Conservation (phyloP, 1,284 basidiomycete species). For the Vanrija sp. region DNA sequence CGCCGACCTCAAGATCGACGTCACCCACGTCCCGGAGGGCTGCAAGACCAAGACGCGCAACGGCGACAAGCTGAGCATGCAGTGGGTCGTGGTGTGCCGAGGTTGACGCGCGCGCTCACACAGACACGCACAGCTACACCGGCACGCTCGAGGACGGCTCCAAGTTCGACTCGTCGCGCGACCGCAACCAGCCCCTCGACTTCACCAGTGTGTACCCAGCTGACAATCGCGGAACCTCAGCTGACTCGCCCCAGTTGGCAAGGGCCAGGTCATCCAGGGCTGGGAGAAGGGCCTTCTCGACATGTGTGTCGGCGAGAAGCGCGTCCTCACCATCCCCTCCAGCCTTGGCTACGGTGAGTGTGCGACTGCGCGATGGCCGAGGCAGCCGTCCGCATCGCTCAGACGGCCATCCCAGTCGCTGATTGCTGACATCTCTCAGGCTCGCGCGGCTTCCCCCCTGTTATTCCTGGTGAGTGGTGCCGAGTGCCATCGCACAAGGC, state of each 20-base stretch:
- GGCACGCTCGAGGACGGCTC: slow-evolving; percentile 53
- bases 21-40: slow-evolving; percentile 48
- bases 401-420: neutral
- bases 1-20: slow-evolving; percentile 41
- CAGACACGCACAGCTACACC: slow-evolving; percentile 48
- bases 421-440: slow-evolving; percentile 50
- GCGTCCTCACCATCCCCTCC: slow-evolving; percentile 80
- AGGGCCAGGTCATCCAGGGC: slow-evolving; percentile 54
- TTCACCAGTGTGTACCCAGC: slow-evolving; percentile 45
- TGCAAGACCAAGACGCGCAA: slow-evolving; percentile 53
- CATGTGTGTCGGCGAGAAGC: slow-evolving; percentile 88
- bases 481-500: too few species aligned
- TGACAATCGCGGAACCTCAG: too few species aligned
- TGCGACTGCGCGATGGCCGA: neutral
- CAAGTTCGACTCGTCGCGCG: slow-evolving; percentile 56
- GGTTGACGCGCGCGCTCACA: slow-evolving; percentile 2
- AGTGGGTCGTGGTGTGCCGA: slow-evolving; percentile 29
- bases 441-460: slow-evolving; percentile 51
- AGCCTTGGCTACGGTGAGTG: slow-evolving; percentile 72
- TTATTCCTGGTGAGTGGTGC: slow-evolving; percentile 63
- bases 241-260: slow-evolving; percentile 46
- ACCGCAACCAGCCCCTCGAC: slow-evolving; percentile 54
- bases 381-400: too few species aligned
- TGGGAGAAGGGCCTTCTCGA: slow-evolving; percentile 53
- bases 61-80: slow-evolving; percentile 54